Evolutionary conservation across 2,329 filamentous ascomycete genomes (phyloP).

Genomic region (Cordyceps farinosa): DNA sequence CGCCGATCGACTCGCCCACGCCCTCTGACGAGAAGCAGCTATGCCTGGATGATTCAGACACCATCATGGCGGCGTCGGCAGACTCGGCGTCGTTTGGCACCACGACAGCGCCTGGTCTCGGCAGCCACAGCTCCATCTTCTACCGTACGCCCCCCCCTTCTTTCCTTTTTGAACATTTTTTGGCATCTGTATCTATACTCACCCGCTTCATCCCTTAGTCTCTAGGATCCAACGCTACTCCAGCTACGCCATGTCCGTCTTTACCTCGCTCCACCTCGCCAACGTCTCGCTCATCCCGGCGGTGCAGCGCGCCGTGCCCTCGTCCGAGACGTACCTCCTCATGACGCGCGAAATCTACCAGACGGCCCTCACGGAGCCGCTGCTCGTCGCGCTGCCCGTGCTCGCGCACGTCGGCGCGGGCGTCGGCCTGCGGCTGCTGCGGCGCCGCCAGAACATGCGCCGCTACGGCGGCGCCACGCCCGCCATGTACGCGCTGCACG

Average conservation of each 20-base stretch:
- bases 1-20: conserved; percentile 63
- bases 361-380: conserved; percentile 72
- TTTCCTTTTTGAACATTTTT: too few species aligned
- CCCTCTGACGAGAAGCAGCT: conserved; percentile 48
- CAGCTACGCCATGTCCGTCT: conserved; percentile 77
- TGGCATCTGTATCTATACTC: background rate
- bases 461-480: conserved; percentile 71
- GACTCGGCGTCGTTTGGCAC: conserved; percentile 29
- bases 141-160: conserved; percentile 57
- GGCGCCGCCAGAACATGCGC: conserved; percentile 65
- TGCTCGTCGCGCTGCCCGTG: conserved; percentile 73
- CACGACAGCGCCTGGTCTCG: conserved; percentile 52
- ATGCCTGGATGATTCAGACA: conserved; percentile 26
- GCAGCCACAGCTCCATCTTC: conserved; percentile 69
- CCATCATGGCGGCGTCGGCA: conserved; percentile 25
- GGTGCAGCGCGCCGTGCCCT: conserved; percentile 65
- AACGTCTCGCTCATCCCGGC: conserved; percentile 82
- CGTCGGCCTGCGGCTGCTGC: conserved; percentile 69
- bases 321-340: conserved; percentile 80
- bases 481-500: conserved; percentile 43
- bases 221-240: conserved; percentile 81
- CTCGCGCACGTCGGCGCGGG: conserved; percentile 74
- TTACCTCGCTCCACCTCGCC: conserved; percentile 70
- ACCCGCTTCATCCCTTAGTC: conserved; percentile 43
- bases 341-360: conserved; percentile 92